These are phyloP conservation scores for Coemansia sp. DNA, from an alignment of 192 early-diverging fungal species.

Conservation along the genomic window DNA sequence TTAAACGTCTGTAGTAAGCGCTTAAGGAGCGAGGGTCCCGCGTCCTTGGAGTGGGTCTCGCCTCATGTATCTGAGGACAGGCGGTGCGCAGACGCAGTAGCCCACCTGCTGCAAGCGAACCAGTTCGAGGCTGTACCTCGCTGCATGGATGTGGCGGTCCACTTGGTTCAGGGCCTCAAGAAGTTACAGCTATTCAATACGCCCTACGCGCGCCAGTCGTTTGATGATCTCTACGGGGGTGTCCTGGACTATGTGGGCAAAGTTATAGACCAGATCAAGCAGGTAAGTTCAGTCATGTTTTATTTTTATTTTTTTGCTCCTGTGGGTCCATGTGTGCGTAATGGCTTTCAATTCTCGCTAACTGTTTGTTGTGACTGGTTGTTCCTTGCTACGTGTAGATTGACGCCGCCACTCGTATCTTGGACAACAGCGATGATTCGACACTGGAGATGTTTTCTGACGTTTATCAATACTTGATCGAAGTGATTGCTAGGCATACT, in stretches of 20 bases:
- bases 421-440: conserved; percentile 22
- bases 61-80: conserved; percentile 27
- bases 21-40: conserved; percentile 24
- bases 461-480: conserved; percentile 50
- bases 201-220: conserved; percentile 16
- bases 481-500: conserved; percentile 46
- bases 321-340: neutral
- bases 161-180: conserved; percentile 45
- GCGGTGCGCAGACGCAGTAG: conserved; percentile 15
- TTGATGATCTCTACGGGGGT: conserved; percentile 28
- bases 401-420: neutral
- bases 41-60: conserved; percentile 8
- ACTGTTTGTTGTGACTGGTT: neutral
- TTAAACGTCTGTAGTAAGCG: conserved; percentile 37
- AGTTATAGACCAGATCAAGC: conserved; percentile 25
- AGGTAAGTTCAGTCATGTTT: conserved; percentile 20
- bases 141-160: conserved; percentile 34
- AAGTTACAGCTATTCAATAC: conserved; percentile 29
- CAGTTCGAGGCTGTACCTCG: conserved; percentile 15
- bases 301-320: neutral
- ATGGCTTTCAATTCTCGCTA: neutral
- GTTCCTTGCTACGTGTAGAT: conserved; percentile 20
- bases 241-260: conserved; percentile 43
- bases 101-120: conserved; percentile 16
- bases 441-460: conserved; percentile 32